A percentile compares a stretch with the other conserved stretches of the same genome.
Conservation (phyloP, 2,329 filamentous ascomycete genomes). For the Calonectria pseudoturangicola region DNA sequence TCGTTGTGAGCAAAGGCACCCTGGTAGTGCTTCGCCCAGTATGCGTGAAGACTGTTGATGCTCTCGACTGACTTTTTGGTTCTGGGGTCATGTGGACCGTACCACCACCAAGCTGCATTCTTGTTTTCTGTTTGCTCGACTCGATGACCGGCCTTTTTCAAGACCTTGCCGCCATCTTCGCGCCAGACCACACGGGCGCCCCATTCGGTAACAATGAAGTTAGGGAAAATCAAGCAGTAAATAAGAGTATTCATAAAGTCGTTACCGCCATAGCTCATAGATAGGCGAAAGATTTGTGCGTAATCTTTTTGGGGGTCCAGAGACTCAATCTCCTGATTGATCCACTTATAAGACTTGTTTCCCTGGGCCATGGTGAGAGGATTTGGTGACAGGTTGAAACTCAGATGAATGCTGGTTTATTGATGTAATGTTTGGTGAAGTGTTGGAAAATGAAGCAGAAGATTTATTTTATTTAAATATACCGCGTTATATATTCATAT, state of each 20-base stretch:
- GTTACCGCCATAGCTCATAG: conserved; percentile 30
- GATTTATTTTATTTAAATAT: too few species aligned
- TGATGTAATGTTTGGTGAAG: too few species aligned
- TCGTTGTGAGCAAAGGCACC: conserved; percentile 36
- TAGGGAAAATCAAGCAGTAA: conserved; percentile 33
- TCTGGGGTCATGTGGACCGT: conserved; percentile 31
- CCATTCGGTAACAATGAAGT: conserved; percentile 29
- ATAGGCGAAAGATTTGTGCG: conserved; percentile 33
- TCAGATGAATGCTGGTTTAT: too few species aligned
- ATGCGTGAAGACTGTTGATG: conserved; percentile 32
- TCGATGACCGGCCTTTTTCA: conserved; percentile 23
- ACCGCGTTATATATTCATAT: too few species aligned
- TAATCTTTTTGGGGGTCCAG: conserved; percentile 34
- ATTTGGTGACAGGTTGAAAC: too few species aligned
- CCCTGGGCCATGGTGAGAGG: not conserved
- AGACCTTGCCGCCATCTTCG: conserved; percentile 35
- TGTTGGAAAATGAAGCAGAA: too few species aligned
- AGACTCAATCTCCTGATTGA: conserved; percentile 25
- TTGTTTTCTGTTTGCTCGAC: conserved; percentile 37
- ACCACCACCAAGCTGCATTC: conserved; percentile 37
- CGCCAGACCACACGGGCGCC: conserved; percentile 34
- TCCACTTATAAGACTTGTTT: conserved; percentile 33
- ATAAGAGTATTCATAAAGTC: conserved; percentile 37
- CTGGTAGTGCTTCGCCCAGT: conserved; percentile 20
- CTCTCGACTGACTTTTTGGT: conserved; percentile 19